Evolutionary conservation across 805 yeast genomes (phyloP).

Genomic region (Clavispora fructus): DNA sequence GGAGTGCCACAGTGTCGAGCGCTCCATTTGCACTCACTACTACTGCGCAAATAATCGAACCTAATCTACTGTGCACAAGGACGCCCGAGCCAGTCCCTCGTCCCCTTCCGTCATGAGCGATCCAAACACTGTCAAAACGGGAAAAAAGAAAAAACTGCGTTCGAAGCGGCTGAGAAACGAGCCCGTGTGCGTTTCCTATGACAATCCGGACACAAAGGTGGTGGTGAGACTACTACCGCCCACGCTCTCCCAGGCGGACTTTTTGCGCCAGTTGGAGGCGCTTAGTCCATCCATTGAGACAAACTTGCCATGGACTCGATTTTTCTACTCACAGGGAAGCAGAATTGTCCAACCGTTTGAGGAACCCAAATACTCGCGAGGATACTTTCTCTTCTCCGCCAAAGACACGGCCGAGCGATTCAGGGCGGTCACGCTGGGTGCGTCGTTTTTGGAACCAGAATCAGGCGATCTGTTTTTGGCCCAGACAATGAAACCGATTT

Average conservation of each 20-base stretch:
- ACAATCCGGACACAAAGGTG: constrained; percentile 13
- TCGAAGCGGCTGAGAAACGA: neutral
- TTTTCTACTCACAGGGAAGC: constrained; percentile 16
- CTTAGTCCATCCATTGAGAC: constrained; percentile 1
- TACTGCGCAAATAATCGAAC: neutral
- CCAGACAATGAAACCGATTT: constrained; percentile 8
- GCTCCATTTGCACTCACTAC: neutral
- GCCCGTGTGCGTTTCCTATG: constrained; percentile 3
- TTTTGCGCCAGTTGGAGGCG: constrained; percentile 18
- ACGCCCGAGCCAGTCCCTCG: neutral
- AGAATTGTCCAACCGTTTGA: constrained; percentile 15
- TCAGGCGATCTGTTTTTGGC: constrained; percentile 22
- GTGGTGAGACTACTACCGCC: constrained; percentile 21
- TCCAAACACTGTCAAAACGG: neutral
- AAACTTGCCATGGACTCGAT: neutral
- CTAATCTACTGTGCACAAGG: neutral
- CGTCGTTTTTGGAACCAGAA: constrained; percentile 21
- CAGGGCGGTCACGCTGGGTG: constrained; percentile 6
- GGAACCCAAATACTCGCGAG: constrained; percentile 16
- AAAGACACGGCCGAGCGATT: constrained; percentile 6
- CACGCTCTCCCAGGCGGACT: constrained; percentile 10
- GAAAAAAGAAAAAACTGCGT: neutral
- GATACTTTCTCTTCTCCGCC: constrained; percentile 12
- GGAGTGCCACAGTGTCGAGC: neutral
- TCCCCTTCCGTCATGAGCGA: neutral